Conservation (phyloP, 805 yeast species). For the Peterozyma toletana region DNA sequence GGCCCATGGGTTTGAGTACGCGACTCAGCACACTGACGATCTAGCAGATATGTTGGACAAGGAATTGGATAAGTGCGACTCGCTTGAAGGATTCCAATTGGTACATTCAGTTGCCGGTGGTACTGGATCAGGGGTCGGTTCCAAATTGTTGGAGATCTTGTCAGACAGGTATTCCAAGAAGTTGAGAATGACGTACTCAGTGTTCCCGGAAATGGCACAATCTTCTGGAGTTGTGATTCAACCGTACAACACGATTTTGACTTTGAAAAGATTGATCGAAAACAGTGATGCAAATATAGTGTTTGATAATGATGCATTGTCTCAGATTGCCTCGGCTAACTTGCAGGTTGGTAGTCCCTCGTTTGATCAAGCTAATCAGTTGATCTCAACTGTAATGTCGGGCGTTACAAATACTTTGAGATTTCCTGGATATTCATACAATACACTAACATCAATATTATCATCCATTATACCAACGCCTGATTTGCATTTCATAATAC, state of each 20-base stretch:
- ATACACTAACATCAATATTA: slow-evolving; percentile 72
- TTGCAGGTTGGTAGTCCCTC: slow-evolving; percentile 55
- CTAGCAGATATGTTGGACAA: slow-evolving; percentile 78
- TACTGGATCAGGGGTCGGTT: slow-evolving; percentile 95
- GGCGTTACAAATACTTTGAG: slow-evolving; percentile 82
- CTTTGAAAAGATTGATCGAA: slow-evolving; percentile 76
- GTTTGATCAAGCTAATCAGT: slow-evolving; percentile 73
- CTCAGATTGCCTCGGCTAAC: slow-evolving; percentile 60
- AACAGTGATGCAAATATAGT: slow-evolving; percentile 84
- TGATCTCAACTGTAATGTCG: slow-evolving; percentile 80
- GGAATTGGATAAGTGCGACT: slow-evolving; percentile 86
- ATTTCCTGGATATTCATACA: slow-evolving; percentile 88
- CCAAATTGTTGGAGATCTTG: slow-evolving; percentile 67
- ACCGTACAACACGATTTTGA: slow-evolving; percentile 84
- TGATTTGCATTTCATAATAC: slow-evolving; percentile 64
- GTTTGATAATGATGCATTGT: slow-evolving; percentile 82
- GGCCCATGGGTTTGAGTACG: slow-evolving; percentile 85
- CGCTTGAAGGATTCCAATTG: slow-evolving; percentile 83
- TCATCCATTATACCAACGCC: slow-evolving; percentile 85
- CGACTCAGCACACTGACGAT: slow-evolving; percentile 60
- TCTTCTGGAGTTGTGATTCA: slow-evolving; percentile 97
- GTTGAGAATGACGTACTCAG: slow-evolving; percentile 75
- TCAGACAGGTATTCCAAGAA: slow-evolving; percentile 81
- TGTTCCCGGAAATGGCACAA: slow-evolving; percentile 69
- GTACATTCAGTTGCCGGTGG: slow-evolving; percentile 98